These are phyloP conservation scores for Colletotrichum cereale DNA, from an alignment of 2,329 filamentous ascomycete species.

Conservation along the genomic window DNA sequence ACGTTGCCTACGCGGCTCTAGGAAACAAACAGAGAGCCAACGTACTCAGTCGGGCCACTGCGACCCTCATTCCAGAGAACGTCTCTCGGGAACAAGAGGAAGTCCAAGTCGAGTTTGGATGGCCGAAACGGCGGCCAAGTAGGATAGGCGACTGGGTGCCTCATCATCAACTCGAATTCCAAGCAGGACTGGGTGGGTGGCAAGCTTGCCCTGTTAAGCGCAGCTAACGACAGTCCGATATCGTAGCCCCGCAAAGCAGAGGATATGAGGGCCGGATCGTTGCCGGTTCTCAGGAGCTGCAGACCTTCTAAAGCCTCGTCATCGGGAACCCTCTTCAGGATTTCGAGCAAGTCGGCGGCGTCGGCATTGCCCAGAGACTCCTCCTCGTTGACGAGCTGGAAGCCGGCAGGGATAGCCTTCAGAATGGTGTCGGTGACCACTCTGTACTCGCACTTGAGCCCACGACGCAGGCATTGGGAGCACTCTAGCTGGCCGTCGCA, in stretches of 20 bases:
- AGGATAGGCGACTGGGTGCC: conserved; percentile 2
- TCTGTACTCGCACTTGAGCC: conserved; percentile 7
- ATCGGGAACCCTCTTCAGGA: neutral
- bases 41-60: neutral
- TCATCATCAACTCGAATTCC: conserved; percentile 22
- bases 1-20: no score
- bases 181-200: conserved; percentile 8
- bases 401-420: neutral
- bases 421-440: neutral
- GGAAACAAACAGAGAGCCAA: neutral
- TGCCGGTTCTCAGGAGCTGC: neutral
- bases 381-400: neutral
- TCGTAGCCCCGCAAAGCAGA: neutral
- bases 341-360: neutral
- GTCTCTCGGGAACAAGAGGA: neutral
- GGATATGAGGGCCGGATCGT: neutral
- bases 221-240: neutral
- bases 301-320: neutral
- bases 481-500: conserved; percentile 7
- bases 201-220: neutral
- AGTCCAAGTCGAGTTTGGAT: conserved; percentile 1
- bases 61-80: neutral
- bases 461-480: neutral
- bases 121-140: neutral
- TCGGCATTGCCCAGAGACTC: neutral